phyloP scores from a whole-genome alignment of 1,284 basidiomycete genomes.

The Cryptococcus wingfieldii region DNA sequence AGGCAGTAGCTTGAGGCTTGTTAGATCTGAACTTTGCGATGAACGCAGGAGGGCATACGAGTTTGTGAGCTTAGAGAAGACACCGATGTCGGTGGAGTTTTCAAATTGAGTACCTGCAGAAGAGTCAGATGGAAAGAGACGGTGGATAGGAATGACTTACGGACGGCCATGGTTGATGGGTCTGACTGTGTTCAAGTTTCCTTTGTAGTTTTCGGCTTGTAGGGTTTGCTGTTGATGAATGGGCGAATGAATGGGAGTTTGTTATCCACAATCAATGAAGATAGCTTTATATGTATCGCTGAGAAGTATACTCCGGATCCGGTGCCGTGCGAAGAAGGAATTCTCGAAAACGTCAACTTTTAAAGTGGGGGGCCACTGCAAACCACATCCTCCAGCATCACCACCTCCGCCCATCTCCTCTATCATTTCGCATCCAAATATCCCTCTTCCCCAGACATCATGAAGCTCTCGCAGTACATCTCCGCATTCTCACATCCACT shows the following conservation, averaged over 20 bases:
- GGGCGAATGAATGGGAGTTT: background rate
- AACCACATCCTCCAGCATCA: background rate
- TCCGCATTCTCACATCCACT: slow-evolving; percentile 36
- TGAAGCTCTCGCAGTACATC: slow-evolving; percentile 45
- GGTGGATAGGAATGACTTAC: slow-evolving; percentile 40
- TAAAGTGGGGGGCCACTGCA: background rate
- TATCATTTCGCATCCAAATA: background rate
- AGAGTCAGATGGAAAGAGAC: background rate
- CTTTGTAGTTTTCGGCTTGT: too few relatives aligned
- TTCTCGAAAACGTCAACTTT: background rate
- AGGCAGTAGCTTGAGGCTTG: slow-evolving; percentile 68
- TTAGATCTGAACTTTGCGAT: background rate
- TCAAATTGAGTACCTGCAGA: slow-evolving; percentile 81
- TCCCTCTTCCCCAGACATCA: slow-evolving; percentile 4
- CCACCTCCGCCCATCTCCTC: background rate
- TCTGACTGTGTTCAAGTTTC: background rate
- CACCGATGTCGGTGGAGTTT: slow-evolving; percentile 94
- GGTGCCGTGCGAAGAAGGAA: background rate
- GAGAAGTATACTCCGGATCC: background rate
- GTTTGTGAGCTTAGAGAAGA: slow-evolving; percentile 93
- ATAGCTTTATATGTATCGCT: background rate
- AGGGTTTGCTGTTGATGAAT: background rate
- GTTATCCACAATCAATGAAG: background rate
- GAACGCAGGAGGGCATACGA: slow-evolving; percentile 39
- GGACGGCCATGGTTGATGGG: slow-evolving; percentile 51